Base-by-base conservation (phyloP, 192 early-diverging fungal species). In the Linnemannia schmuckeri region DNA sequence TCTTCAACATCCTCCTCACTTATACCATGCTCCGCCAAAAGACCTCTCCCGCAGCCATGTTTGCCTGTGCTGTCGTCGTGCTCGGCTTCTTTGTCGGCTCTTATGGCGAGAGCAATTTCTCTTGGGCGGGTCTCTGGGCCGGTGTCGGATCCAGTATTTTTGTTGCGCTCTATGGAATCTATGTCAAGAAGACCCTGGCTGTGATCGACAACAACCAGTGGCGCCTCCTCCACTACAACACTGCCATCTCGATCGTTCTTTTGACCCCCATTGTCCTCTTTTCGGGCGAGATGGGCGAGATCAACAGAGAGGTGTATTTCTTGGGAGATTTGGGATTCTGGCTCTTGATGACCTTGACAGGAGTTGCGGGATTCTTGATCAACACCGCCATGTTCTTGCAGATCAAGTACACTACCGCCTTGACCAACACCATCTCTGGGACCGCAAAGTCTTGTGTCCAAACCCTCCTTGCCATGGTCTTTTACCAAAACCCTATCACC, bases 371-470 rank as follows among this genome's bases (percentile, higher is more conserved):
- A 15, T 94, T 94, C 81, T 87, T 90, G 70, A 93, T 94, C 83
- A 94, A 94, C 71, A 94, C 92, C 71, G 91, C 93, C 85, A 94
- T 93, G 89, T 94, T 94, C 79, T 84, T 94, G 82, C 93, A 94
- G 80, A 93, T 94, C 83, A 94, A 94, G 88, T 93, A 90, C 57
- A 94, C 93, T 1, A 92, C 93, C 13, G 92, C 93, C 24, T 82
- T 94, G 76, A 94, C 93, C 9, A 94, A 92, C 77, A 94, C 93
- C 15, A 94, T 94, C 82, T 94, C 93, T 30, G 93, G 93, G 7
- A 94, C 93, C 42, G 93, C 93, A 68, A 94, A 94, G 82, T 89
- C 91, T 22, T 94, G 93, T 89, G 91, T 92, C 20, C 93, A 94
- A 85, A 94, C 93, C 7, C 72, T 93, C 55, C 70, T 94, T 49